Conservation (phyloP, 139 green algal genomes). For the Gonium pectorale region DNA sequence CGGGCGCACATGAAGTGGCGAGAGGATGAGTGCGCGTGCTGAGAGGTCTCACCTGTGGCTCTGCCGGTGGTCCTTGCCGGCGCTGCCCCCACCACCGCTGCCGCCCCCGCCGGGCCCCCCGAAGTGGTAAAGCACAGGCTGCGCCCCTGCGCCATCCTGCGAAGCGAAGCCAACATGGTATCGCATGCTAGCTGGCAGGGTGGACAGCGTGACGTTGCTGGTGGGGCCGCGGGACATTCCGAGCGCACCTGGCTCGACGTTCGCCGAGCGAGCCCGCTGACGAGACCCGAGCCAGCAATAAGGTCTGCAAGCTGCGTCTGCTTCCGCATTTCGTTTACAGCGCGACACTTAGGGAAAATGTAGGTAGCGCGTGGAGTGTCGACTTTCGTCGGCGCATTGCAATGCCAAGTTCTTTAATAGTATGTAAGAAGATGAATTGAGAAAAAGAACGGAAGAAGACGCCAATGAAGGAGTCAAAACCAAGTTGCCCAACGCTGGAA, state of each 20-base stretch:
- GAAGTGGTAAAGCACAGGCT: slow-evolving; percentile 44
- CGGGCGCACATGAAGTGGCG: too few species aligned
- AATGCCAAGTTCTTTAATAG: too few species aligned
- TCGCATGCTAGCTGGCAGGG: background rate
- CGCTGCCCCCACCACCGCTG: background rate
- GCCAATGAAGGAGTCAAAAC: too few species aligned
- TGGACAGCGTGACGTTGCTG: background rate
- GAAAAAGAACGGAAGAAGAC: too few species aligned
- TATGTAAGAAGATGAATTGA: too few species aligned
- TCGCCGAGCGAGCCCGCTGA: background rate
- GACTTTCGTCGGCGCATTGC: too few species aligned
- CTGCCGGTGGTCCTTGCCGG: background rate
- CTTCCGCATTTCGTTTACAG: slow-evolving; percentile 28
- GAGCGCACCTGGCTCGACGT: slow-evolving; percentile 20
- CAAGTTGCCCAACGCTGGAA: too few species aligned
- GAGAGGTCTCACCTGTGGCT: background rate
- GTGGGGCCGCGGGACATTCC: slow-evolving; percentile 2
- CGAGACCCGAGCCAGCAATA: slow-evolving; percentile 33
- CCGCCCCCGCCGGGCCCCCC: too few species aligned
- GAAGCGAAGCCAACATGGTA: background rate
- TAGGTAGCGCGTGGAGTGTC: too few species aligned
- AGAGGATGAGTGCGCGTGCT: background rate
- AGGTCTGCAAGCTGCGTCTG: slow-evolving; percentile 42
- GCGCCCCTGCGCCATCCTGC: slow-evolving; percentile 12
- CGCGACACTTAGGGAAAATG: too few species aligned